Conservation (phyloP, 2,329 filamentous ascomycete species). For the Dothistroma pini region DNA sequence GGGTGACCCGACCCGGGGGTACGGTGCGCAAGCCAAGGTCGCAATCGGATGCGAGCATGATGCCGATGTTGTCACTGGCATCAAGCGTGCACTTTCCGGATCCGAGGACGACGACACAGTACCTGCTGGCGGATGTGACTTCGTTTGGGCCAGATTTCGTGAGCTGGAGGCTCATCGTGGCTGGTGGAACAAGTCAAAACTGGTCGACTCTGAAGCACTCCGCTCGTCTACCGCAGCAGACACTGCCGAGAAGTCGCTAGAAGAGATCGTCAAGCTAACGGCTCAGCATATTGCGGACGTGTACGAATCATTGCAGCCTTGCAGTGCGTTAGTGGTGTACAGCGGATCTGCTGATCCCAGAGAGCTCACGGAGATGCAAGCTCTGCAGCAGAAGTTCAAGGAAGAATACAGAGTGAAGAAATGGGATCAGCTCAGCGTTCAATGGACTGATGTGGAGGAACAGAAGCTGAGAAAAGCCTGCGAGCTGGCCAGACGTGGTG, state of each 20-base stretch:
- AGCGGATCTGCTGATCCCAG: slow-evolving; percentile 62
- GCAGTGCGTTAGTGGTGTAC: slow-evolving; percentile 61
- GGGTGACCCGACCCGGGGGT: slow-evolving; percentile 68
- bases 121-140: slow-evolving; percentile 54
- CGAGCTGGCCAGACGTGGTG: slow-evolving; percentile 54
- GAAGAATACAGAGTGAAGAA: slow-evolving; percentile 58
- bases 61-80: slow-evolving; percentile 53
- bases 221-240: slow-evolving; percentile 22
- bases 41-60: slow-evolving; percentile 57
- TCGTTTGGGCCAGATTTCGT: slow-evolving; percentile 60
- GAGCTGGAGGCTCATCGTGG: slow-evolving; percentile 58
- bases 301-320: slow-evolving; percentile 54
- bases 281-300: slow-evolving; percentile 51
- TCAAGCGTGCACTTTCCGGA: slow-evolving; percentile 52
- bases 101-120: slow-evolving; percentile 40
- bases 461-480: slow-evolving; percentile 56
- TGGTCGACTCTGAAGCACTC: slow-evolving; percentile 38
- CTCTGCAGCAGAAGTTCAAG: slow-evolving; percentile 53
- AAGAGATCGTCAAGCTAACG: slow-evolving; percentile 48
- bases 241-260: slow-evolving; percentile 34
- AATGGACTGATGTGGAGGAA: slow-evolving; percentile 63
- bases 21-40: slow-evolving; percentile 54
- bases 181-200: slow-evolving; percentile 55
- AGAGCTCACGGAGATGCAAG: slow-evolving; percentile 54
- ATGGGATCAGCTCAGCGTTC: slow-evolving; percentile 60